A percentile compares a stretch with the other conserved stretches of the same genome.
These are phyloP conservation scores for Globisporangium solare DNA, from an alignment of 352 stramenopile genomes.

Conservation along the genomic window DNA sequence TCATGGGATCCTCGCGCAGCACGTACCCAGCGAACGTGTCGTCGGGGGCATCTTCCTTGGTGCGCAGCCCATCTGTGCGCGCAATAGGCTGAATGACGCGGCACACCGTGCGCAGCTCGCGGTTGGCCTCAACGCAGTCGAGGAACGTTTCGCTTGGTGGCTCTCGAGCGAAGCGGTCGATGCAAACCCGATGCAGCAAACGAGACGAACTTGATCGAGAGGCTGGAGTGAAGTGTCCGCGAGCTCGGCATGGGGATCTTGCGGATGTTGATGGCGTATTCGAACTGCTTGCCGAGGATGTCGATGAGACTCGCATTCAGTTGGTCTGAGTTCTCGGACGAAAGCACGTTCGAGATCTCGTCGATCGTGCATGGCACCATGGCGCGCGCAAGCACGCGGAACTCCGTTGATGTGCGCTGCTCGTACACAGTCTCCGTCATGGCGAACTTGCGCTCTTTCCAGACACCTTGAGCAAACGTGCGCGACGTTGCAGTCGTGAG, in stretches of 20 bases:
- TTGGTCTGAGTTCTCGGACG: conserved; percentile 20
- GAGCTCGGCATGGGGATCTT: conserved; percentile 7
- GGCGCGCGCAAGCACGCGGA: conserved; percentile 17
- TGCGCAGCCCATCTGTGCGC: conserved; percentile 3
- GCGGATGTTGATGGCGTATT: conserved; percentile 23
- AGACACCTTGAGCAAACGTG: conserved; percentile 4
- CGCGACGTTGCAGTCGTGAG: conserved; percentile 9
- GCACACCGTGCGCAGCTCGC: conserved; percentile 9
- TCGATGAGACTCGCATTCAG: conserved; percentile 26
- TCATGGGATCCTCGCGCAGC: conserved; percentile 19
- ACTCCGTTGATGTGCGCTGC: conserved; percentile 7
- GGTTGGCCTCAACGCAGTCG: conserved; percentile 19
- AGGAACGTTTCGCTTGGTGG: conserved; percentile 15
- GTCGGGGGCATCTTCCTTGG: conserved; percentile 1
- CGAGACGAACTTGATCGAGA: conserved; percentile 25
- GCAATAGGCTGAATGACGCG: conserved; percentile 15
- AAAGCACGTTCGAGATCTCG: conserved; percentile 20
- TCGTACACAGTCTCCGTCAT: conserved; percentile 10
- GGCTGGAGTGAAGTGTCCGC: conserved; percentile 2
- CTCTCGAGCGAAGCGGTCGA: not conserved
- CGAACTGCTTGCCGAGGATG: conserved; percentile 20
- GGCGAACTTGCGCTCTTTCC: conserved; percentile 3
- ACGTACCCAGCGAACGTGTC: conserved; percentile 18
- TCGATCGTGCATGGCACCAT: conserved; percentile 20
- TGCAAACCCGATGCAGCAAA: conserved; percentile 10